These are phyloP conservation scores for Leccinum variicolor DNA, from an alignment of 768 basidiomycete species.

Conservation along the genomic window DNA sequence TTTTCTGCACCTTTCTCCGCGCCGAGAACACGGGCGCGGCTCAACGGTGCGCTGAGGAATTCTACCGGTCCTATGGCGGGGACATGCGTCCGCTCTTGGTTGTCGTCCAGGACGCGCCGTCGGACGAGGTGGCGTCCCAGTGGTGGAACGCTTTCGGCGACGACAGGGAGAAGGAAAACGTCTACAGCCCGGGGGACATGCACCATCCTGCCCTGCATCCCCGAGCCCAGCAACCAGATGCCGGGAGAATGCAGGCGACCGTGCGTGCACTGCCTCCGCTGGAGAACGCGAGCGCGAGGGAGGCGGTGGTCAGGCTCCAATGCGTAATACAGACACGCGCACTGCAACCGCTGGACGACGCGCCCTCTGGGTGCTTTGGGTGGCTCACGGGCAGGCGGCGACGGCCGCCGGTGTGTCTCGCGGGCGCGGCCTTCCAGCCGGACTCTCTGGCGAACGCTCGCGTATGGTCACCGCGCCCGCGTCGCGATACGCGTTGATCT, in stretches of 20 bases:
- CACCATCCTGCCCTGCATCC: background rate
- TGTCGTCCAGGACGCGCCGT: conserved; percentile 19
- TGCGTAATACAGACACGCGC: conserved; percentile 20
- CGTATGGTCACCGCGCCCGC: conserved; percentile 17
- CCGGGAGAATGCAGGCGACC: conserved; percentile 16
- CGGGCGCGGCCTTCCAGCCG: background rate
- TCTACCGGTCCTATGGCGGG: conserved; percentile 24
- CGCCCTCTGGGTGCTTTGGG: conserved; percentile 18
- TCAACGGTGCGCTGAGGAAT: conserved; percentile 15
- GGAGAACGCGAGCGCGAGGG: background rate
- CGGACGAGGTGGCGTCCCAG: conserved; percentile 15
- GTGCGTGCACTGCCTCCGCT: conserved; percentile 20
- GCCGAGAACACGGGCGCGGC: background rate
- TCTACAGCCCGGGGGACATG: background rate
- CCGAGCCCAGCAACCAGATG: background rate
- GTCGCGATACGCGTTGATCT: background rate
- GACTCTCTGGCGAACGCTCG: conserved; percentile 13
- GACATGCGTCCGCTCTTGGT: conserved; percentile 25
- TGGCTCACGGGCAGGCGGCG: conserved; percentile 10
- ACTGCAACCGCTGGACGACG: conserved; percentile 20
- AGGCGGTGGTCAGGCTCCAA: conserved; percentile 9
- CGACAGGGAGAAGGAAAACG: background rate
- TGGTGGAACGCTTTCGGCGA: conserved; percentile 21
- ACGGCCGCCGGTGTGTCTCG: background rate
- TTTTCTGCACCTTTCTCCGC: conserved; percentile 18